A percentile compares a stretch with the other conserved stretches of the same genome.
These are phyloP conservation scores for Bipolaris zeicola DNA, from an alignment of 2,329 filamentous ascomycete genomes.

Conservation along the genomic window DNA sequence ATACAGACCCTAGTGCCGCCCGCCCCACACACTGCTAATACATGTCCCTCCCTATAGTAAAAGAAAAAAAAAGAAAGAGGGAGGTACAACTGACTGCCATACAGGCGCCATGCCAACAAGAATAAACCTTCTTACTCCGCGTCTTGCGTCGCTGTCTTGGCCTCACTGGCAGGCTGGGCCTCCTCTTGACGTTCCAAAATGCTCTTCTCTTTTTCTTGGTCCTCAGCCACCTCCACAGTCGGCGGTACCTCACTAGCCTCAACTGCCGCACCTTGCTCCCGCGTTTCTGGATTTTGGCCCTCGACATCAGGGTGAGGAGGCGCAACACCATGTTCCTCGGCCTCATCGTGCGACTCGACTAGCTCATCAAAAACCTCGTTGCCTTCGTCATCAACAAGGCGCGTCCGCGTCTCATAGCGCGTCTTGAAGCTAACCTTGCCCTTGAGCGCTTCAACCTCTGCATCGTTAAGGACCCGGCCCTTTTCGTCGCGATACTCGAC, in stretches of 20 bases:
- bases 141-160: constrained; percentile 40
- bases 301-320: constrained; percentile 63
- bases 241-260: constrained; percentile 51
- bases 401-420: constrained; percentile 91
- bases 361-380: constrained; percentile 69
- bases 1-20: constrained; percentile 16
- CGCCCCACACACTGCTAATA: constrained; percentile 15
- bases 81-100: neutral
- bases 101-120: constrained; percentile 3
- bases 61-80: constrained; percentile 13
- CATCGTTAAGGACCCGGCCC: constrained; percentile 83
- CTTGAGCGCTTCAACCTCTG: constrained; percentile 81
- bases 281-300: constrained; percentile 63
- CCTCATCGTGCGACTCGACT: constrained; percentile 43
- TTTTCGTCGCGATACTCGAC: constrained; percentile 95
- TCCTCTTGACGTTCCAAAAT: constrained; percentile 44
- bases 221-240: constrained; percentile 48
- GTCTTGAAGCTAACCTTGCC: constrained; percentile 97
- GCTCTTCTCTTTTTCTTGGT: constrained; percentile 53
- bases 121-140: constrained; percentile 22
- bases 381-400: constrained; percentile 77
- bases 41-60: constrained; percentile 22
- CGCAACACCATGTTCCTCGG: constrained; percentile 48
- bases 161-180: constrained; percentile 49
- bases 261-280: constrained; percentile 47